Evolutionary conservation across 108 stramenopile species (phyloP).

Genomic region (Cafeteria roenbergensis): DNA sequence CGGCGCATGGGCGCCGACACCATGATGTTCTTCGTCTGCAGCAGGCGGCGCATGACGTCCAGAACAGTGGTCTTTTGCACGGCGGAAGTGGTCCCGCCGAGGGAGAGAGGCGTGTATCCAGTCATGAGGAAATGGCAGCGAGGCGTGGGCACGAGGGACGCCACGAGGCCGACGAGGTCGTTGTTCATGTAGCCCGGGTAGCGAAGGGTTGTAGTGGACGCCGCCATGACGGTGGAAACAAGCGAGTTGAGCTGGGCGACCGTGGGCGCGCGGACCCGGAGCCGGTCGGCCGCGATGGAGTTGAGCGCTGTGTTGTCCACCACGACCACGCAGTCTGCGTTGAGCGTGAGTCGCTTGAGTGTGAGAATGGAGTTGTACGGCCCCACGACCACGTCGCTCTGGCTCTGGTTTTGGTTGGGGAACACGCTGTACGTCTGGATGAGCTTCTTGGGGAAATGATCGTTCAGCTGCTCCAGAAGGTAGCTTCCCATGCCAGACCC

Average conservation of each 20-base stretch:
- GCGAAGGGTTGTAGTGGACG: slow-evolving; percentile 84
- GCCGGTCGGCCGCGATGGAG: slow-evolving; percentile 81
- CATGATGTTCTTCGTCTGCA: slow-evolving; percentile 97
- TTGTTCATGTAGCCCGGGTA: slow-evolving; percentile 99
- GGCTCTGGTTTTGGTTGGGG: slow-evolving; percentile 68
- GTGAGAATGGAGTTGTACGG: slow-evolving; percentile 94
- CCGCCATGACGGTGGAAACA: slow-evolving; percentile 97
- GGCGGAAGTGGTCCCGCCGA: slow-evolving; percentile 27
- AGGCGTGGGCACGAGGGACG: slow-evolving; percentile 91
- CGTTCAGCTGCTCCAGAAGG: slow-evolving; percentile 83
- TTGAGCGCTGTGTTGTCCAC: slow-evolving; percentile 86
- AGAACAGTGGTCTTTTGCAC: slow-evolving; percentile 94
- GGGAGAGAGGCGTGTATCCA: slow-evolving; percentile 83
- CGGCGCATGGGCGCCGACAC: slow-evolving; percentile 76
- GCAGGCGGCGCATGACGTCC: slow-evolving; percentile 94
- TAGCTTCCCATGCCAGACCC: slow-evolving; percentile 90
- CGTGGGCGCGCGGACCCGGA: slow-evolving; percentile 74
- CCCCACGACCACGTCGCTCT: slow-evolving; percentile 87
- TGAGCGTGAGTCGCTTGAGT: slow-evolving; percentile 80
- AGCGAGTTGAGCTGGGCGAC: slow-evolving; percentile 89
- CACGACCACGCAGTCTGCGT: slow-evolving; percentile 94
- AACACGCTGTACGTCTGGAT: slow-evolving; percentile 95
- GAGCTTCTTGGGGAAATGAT: slow-evolving; percentile 96
- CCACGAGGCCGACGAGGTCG: slow-evolving; percentile 87
- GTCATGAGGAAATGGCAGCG: slow-evolving; percentile 98